These are phyloP conservation scores for Omphalotus olearius DNA, from an alignment of 1,284 basidiomycete species.

Conservation along the genomic window DNA sequence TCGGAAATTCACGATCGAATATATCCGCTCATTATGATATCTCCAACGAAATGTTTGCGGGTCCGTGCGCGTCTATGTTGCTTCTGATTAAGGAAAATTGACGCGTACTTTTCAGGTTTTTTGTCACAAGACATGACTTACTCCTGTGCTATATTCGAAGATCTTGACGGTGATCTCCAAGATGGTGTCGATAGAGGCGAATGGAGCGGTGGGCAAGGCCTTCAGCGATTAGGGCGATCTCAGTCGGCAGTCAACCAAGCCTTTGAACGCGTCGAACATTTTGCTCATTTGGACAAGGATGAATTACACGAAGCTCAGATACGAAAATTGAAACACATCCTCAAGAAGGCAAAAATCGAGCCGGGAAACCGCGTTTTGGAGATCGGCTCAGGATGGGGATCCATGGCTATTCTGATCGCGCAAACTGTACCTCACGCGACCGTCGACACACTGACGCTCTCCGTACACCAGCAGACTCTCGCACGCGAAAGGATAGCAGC, in stretches of 20 bases:
- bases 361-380: constrained; percentile 68
- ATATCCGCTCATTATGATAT: constrained; percentile 77
- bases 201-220: constrained; percentile 33
- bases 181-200: constrained; percentile 21
- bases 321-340: constrained; percentile 56
- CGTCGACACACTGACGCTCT: constrained; percentile 76
- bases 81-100: not conserved
- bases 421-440: constrained; percentile 48
- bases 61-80: constrained; percentile 23
- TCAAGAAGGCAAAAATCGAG: constrained; percentile 47
- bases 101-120: constrained; percentile 40
- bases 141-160: constrained; percentile 69
- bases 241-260: not conserved
- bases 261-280: not conserved
- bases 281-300: constrained; percentile 29
- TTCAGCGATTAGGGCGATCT: constrained; percentile 14
- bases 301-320: constrained; percentile 66
- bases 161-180: constrained; percentile 58
- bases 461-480: constrained; percentile 62
- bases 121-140: constrained; percentile 80
- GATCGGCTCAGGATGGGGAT: constrained; percentile 82
- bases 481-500: constrained; percentile 57
- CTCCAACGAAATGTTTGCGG: constrained; percentile 54
- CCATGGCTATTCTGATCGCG: constrained; percentile 65
- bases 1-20: constrained; percentile 63